phyloP scores from a whole-genome alignment of 495 filamentous ascomycete species.

The Penicillium coprophilum region DNA sequence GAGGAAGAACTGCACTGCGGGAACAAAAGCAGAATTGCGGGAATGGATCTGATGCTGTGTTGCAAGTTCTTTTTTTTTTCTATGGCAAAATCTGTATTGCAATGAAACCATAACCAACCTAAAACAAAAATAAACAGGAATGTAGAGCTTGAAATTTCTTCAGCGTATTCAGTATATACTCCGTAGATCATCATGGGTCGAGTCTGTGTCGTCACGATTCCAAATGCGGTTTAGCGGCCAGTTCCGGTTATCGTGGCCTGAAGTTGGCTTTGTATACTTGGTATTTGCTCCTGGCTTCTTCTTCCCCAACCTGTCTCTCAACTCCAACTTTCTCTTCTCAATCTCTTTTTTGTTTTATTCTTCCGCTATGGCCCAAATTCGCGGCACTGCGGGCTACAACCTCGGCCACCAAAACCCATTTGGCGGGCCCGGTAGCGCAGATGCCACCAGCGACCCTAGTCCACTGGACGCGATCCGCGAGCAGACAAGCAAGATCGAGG shows the following conservation, averaged over 20 bases:
- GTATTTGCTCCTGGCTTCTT: conserved; percentile 24
- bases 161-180: no score
- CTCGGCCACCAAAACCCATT: conserved; percentile 78
- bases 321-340: conserved; percentile 10
- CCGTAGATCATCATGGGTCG: conserved; percentile 4
- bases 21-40: conserved; percentile 16
- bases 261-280: conserved; percentile 33
- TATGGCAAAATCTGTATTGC: conserved; percentile 7
- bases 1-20: conserved; percentile 3
- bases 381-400: conserved; percentile 95
- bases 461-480: conserved; percentile 88
- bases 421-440: conserved; percentile 60
- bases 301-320: conserved; percentile 9
- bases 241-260: conserved; percentile 49
- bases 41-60: conserved; percentile 12
- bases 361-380: conserved; percentile 83
- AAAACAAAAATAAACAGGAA: conserved; percentile 8
- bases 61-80: neutral
- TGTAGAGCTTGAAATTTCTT: conserved; percentile 4
- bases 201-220: conserved; percentile 37
- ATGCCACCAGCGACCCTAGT: conserved; percentile 71
- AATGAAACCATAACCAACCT: conserved; percentile 10
- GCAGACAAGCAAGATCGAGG: conserved; percentile 98
- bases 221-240: conserved; percentile 33
- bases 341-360: conserved; percentile 1